These are phyloP conservation scores for Auriscalpium orientale DNA, from an alignment of 768 basidiomycete species.

Conservation along the genomic window DNA sequence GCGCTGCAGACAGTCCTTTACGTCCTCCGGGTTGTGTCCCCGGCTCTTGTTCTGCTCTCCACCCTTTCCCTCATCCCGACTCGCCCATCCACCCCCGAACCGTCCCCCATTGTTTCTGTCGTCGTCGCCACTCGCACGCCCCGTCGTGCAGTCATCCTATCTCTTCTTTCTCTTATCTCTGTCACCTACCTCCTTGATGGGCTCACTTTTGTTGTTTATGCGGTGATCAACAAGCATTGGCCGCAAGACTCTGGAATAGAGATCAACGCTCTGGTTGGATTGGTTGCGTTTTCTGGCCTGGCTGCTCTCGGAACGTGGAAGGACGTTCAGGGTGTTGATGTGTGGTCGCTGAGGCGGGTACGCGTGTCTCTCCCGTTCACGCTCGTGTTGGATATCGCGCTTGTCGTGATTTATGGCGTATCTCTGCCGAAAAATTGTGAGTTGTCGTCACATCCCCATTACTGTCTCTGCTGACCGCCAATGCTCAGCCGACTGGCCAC, in stretches of 20 bases:
- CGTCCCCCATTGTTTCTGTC: slow-evolving; percentile 69
- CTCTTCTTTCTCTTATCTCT: slow-evolving; percentile 60
- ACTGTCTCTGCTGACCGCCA: neutral
- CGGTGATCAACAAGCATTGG: slow-evolving; percentile 63
- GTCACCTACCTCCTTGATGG: slow-evolving; percentile 76
- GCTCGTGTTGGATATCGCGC: slow-evolving; percentile 50
- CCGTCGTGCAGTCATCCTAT: slow-evolving; percentile 67
- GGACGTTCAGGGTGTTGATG: slow-evolving; percentile 59
- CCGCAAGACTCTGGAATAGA: slow-evolving; percentile 55
- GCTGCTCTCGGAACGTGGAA: slow-evolving; percentile 76
- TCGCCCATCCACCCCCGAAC: slow-evolving; percentile 35
- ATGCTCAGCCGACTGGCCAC: neutral
- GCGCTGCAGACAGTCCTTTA: slow-evolving; percentile 36
- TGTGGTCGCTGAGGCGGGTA: slow-evolving; percentile 58
- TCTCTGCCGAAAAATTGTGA: slow-evolving; percentile 27
- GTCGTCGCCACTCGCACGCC: slow-evolving; percentile 68
- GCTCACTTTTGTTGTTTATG: slow-evolving; percentile 55
- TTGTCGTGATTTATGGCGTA: slow-evolving; percentile 48
- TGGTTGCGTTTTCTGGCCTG: slow-evolving; percentile 63
- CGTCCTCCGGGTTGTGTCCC: slow-evolving; percentile 58
- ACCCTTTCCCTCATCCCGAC: slow-evolving; percentile 52
- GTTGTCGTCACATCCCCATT: neutral
- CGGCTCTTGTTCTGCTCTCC: slow-evolving; percentile 54
- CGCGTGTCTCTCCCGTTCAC: slow-evolving; percentile 47
- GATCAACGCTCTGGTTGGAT: slow-evolving; percentile 58